These are phyloP conservation scores for Setomelanomma holmii DNA, from an alignment of 2,329 filamentous ascomycete species.

Conservation along the genomic window DNA sequence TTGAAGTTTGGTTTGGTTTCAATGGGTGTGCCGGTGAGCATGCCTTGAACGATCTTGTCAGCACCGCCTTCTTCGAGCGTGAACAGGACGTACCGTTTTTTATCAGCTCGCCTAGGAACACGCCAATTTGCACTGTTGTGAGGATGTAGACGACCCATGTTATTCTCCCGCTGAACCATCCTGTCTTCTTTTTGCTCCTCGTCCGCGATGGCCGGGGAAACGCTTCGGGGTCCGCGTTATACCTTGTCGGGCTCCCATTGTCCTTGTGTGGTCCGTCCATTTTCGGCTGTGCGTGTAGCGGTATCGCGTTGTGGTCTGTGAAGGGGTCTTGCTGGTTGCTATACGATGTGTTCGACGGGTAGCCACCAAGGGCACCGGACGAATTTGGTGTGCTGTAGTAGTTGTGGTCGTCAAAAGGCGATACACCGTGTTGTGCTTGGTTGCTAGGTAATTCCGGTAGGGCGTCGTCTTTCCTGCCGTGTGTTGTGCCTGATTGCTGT, in stretches of 20 bases:
- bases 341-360: slow-evolving; percentile 62
- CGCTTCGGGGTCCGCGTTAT: slow-evolving; percentile 51
- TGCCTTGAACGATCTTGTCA: too few species aligned
- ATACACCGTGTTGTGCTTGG: slow-evolving; percentile 36
- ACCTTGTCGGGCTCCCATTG: slow-evolving; percentile 41
- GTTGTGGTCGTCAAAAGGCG: slow-evolving; percentile 43
- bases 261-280: slow-evolving; percentile 31
- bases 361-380: slow-evolving; percentile 61
- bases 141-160: slow-evolving; percentile 86
- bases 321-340: slow-evolving; percentile 63
- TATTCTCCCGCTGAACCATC: slow-evolving; percentile 64
- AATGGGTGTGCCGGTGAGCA: slow-evolving; percentile 79
- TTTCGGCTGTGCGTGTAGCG: slow-evolving; percentile 51
- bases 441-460: slow-evolving; percentile 41
- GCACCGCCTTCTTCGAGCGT: too few species aligned
- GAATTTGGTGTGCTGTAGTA: slow-evolving; percentile 52
- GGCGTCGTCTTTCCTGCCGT: slow-evolving; percentile 50
- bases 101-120: slow-evolving; percentile 89
- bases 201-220: slow-evolving; percentile 30
- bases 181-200: slow-evolving; percentile 50
- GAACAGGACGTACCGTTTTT: slow-evolving; percentile 77
- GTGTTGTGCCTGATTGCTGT: slow-evolving; percentile 19
- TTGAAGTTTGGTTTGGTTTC: slow-evolving; percentile 87
- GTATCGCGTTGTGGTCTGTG: slow-evolving; percentile 57
- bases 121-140: slow-evolving; percentile 75